A percentile compares a stretch with the other conserved stretches of the same genome.
phyloP scores from a whole-genome alignment of 345 rosid genomes.

The Linum trigynum region DNA sequence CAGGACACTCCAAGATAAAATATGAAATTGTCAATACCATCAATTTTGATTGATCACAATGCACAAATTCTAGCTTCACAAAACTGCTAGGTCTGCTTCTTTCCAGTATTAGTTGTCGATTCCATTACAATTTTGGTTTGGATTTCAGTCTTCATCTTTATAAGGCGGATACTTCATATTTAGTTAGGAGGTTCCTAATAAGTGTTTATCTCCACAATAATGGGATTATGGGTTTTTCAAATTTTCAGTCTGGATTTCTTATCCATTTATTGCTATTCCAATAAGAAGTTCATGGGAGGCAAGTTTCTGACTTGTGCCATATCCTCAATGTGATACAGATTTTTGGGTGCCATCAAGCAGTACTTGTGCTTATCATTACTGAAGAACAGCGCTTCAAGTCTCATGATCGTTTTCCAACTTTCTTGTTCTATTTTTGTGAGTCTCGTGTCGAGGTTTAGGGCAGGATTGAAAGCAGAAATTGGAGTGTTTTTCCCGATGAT shows the following conservation, averaged over 20 bases:
- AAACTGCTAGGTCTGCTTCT: not conserved
- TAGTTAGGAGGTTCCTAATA: not conserved
- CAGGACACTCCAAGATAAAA: too few species aligned
- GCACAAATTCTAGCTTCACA: not conserved
- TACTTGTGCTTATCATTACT: slow-evolving; percentile 84
- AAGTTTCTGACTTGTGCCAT: not conserved
- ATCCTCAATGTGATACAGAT: slow-evolving; percentile 47
- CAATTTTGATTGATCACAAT: not conserved
- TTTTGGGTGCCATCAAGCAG: slow-evolving; percentile 96
- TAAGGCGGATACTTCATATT: not conserved
- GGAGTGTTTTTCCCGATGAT: slow-evolving; percentile 99
- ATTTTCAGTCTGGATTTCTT: not conserved
- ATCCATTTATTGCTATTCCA: not conserved
- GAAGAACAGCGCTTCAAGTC: slow-evolving; percentile 94
- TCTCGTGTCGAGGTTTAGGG: slow-evolving; percentile 91
- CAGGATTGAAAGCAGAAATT: slow-evolving; percentile 98
- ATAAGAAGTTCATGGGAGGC: not conserved
- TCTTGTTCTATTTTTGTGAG: slow-evolving; percentile 99
- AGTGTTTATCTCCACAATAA: not conserved
- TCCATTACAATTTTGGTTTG: not conserved
- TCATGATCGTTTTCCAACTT: slow-evolving; percentile 97
- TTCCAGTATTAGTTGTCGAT: not conserved
- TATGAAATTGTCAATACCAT: not conserved
- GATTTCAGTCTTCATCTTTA: not conserved
- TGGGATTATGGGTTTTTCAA: not conserved